phyloP scores from a whole-genome alignment of 2,329 filamentous ascomycete genomes.

The Teratosphaeria epicoccoides region DNA sequence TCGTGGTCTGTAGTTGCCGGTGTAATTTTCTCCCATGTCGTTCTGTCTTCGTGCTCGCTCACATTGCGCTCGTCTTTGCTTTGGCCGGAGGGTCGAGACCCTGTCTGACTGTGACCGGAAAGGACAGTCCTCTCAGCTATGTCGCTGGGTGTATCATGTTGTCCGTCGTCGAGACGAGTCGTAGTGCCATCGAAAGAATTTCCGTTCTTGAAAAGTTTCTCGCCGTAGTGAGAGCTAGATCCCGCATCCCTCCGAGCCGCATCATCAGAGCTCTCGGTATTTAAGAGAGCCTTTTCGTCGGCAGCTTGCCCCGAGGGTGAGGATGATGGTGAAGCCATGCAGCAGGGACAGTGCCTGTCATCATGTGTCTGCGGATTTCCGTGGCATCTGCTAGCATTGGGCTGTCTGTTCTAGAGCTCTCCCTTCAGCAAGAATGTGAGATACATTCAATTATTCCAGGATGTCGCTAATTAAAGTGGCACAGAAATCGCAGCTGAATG shows the following conservation, averaged over 20 bases:
- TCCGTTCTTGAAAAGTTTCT: neutral
- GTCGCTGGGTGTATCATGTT: neutral
- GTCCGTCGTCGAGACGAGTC: neutral
- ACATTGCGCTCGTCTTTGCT: neutral
- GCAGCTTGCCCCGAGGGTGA: neutral
- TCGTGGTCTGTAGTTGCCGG: neutral
- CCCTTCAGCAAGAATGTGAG: neutral
- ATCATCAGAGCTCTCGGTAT: neutral
- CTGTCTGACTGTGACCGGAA: neutral
- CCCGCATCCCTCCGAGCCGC: neutral
- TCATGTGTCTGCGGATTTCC: too few relatives aligned
- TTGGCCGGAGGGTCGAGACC: too few relatives aligned
- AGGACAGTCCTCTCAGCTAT: neutral
- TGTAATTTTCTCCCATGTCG: neutral
- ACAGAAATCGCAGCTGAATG: too few relatives aligned
- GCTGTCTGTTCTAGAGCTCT: too few relatives aligned
- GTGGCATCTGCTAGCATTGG: too few relatives aligned
- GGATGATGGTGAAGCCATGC: neutral
- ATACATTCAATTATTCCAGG: too few relatives aligned
- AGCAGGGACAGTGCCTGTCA: neutral
- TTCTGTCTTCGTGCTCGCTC: neutral
- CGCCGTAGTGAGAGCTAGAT: neutral
- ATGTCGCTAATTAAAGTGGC: too few relatives aligned
- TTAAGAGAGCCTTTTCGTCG: neutral
- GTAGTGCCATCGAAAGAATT: neutral